Evolutionary conservation across 139 green algal species (phyloP).

Genomic region (Pycnococcus provasolii): DNA sequence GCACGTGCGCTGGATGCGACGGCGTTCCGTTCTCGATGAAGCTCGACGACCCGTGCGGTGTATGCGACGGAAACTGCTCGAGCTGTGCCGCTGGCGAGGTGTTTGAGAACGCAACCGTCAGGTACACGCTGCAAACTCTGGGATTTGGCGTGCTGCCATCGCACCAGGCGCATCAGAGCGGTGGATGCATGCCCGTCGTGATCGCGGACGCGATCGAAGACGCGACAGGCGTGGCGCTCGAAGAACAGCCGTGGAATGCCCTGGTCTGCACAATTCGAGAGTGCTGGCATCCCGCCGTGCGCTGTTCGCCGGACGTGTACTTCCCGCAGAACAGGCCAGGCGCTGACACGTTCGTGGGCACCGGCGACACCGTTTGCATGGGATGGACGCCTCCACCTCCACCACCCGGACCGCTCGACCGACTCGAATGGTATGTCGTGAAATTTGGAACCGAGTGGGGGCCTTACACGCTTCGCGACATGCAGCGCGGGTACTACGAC

Average conservation of each 20-base stretch:
- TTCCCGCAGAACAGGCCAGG: too few relatives aligned
- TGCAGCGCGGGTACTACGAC: too few relatives aligned
- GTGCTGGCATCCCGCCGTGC: background rate
- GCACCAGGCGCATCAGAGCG: background rate
- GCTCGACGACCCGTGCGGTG: background rate
- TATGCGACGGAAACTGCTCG: constrained; percentile 7
- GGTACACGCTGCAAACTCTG: background rate
- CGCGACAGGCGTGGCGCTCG: background rate
- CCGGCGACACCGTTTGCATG: too few relatives aligned
- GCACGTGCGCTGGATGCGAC: constrained; percentile 9
- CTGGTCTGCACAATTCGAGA: background rate
- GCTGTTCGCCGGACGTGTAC: background rate
- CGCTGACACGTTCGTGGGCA: too few relatives aligned
- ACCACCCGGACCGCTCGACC: background rate
- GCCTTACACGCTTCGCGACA: background rate
- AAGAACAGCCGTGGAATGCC: background rate
- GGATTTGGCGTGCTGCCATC: background rate
- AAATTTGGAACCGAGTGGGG: background rate
- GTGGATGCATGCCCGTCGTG: background rate
- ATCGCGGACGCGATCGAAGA: background rate
- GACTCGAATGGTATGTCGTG: background rate
- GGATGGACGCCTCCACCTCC: background rate
- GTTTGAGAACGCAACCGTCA: too few relatives aligned
- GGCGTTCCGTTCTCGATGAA: background rate
- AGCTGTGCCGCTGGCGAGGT: background rate